Base-by-base conservation (phyloP, 495 filamentous ascomycete species). In the Viridothelium virens region DNA sequence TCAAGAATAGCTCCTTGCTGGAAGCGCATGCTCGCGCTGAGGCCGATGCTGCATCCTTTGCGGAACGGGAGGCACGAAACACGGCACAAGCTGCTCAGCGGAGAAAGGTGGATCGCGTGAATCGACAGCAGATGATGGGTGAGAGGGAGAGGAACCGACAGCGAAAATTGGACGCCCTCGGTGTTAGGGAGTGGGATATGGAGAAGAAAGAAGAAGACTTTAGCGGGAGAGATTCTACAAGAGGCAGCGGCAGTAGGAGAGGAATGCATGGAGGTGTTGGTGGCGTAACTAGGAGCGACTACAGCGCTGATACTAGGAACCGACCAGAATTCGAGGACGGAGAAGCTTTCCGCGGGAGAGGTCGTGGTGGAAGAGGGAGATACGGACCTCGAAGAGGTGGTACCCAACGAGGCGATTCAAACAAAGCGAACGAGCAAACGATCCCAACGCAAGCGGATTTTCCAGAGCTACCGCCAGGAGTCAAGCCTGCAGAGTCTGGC, bases 131-230 rank as follows among this genome's bases (percentile, higher is more conserved):
- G 47, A 86, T 89, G 86, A 86, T 88, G 70, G 80, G 77, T 37
- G 89, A 92, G 73, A 76, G 89, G 31, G 89, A 91, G 71, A 82
- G 82, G 68, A 92, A 92, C 68, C 76, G 88, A 41, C 78, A 83
- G 71, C 77, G 89, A 64, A 92, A 92, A 71, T 75, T 92, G 25
- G 81, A 85, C 36, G 86, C 87, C 14, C 74, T 85, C 47, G 80
- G 77, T 0, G 88, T 84, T 2, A 77, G 89, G 50, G 89, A 92
- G 74, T 92, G 89, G 89, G 89, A 92, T 78, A 80, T 81, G 16
- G 83, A 86, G 68, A 92, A 92, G 74, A 81, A 81, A 33, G 87
- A 91, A 68, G 83, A 85, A 18, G 82, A 86, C 72, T 83, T 79
- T 65, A 61, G 33, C 1, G 70, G 68, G 7, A 80, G 77, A 53